These are phyloP conservation scores for Venturia pyrina DNA, from an alignment of 2,329 filamentous ascomycete species.

Conservation along the genomic window DNA sequence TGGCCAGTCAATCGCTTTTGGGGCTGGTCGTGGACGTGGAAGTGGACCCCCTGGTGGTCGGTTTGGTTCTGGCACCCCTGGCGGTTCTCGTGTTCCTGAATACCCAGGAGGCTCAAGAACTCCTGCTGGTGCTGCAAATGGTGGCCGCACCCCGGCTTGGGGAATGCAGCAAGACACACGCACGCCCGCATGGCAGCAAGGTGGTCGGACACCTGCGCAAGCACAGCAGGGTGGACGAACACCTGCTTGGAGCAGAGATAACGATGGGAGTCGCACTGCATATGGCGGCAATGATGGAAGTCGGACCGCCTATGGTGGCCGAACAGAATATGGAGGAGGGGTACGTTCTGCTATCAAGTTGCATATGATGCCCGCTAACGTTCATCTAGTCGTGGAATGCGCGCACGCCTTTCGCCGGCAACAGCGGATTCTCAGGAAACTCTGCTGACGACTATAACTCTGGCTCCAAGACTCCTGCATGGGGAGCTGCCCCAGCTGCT, in stretches of 20 bases:
- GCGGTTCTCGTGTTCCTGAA: conserved; percentile 28
- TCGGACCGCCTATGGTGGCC: conserved; percentile 60
- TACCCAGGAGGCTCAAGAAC: conserved; percentile 35
- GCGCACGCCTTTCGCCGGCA: conserved; percentile 57
- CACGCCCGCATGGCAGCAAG: conserved; percentile 12
- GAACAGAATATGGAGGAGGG: conserved; percentile 40
- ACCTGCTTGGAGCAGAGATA: conserved; percentile 28
- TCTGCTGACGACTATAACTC: conserved; percentile 39
- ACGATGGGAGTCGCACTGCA: conserved; percentile 31
- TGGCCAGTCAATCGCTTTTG: conserved; percentile 66
- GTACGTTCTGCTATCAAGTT: conserved; percentile 19
- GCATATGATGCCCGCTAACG: conserved; percentile 15
- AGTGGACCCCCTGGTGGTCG: conserved; percentile 5
- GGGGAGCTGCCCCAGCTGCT: conserved; percentile 15
- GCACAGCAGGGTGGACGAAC: conserved; percentile 21
- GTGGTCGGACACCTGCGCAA: conserved; percentile 25
- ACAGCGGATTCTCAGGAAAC: conserved; percentile 50
- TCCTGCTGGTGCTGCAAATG: conserved; percentile 23
- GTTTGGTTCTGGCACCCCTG: conserved; percentile 21
- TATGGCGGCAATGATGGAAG: conserved; percentile 48
- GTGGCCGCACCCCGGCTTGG: conserved; percentile 50
- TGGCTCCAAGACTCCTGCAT: conserved; percentile 66
- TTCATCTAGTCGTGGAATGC: conserved; percentile 16
- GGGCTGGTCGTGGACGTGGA: conserved; percentile 16
- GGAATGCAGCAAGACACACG: conserved; percentile 16